These are phyloP conservation scores for Ascochyta viciae-villosae DNA, from an alignment of 2,329 filamentous ascomycete species.

Conservation along the genomic window DNA sequence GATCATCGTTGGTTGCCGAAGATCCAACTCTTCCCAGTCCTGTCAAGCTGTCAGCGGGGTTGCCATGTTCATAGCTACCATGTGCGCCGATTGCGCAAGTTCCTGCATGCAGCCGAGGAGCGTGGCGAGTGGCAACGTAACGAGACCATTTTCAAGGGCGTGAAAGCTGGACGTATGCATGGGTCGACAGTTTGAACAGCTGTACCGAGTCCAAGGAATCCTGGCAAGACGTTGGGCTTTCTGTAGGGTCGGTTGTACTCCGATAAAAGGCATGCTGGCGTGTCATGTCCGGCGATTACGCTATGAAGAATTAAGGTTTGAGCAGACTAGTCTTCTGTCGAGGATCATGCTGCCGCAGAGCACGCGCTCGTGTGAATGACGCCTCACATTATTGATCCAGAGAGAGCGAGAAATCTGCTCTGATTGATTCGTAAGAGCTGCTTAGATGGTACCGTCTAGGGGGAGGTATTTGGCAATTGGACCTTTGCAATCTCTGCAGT, in stretches of 20 bases:
- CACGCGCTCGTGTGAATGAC: constrained; percentile 4
- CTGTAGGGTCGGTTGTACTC: not conserved
- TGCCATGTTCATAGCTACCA: constrained; percentile 8
- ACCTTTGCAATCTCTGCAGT: constrained; percentile 7
- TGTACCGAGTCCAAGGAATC: not conserved
- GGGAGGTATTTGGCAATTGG: not conserved
- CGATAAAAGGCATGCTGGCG: constrained; percentile 3
- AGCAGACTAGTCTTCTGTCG: not conserved
- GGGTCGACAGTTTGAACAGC: not conserved
- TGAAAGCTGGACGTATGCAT: not conserved
- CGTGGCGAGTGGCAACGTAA: constrained; percentile 8
- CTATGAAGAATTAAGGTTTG: constrained; percentile 12
- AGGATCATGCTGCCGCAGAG: constrained; percentile 3
- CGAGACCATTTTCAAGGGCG: not conserved
- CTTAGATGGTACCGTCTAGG: not conserved
- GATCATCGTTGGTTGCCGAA: constrained; percentile 3
- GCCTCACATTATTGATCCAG: constrained; percentile 1
- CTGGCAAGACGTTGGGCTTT: not conserved
- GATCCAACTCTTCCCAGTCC: not conserved
- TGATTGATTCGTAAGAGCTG: not conserved
- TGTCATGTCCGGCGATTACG: not conserved
- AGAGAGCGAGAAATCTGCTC: not conserved
- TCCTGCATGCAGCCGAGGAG: constrained; percentile 5
- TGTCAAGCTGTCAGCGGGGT: constrained; percentile 1
- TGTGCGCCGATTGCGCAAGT: constrained; percentile 11